Base-by-base conservation (phyloP, 139 green algal genomes). In the Chlorella vulgaris region DNA sequence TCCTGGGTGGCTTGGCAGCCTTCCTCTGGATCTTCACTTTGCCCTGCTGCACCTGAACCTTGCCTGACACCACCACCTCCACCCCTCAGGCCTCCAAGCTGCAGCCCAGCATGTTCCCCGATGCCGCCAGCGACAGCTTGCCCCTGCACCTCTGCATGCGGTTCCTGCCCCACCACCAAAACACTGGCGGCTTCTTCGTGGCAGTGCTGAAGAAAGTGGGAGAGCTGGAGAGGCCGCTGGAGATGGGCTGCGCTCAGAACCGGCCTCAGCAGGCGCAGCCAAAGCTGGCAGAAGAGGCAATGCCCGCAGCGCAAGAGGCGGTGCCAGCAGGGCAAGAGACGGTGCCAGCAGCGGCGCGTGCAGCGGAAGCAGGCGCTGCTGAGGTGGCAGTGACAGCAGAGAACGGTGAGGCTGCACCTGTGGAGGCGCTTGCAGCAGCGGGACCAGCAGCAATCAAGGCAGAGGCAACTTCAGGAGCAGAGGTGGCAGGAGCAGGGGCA, bases 171-270 rank as follows among this genome's bases (percentile, higher is more conserved):
- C 96, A 99, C 90, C 90, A 98, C 75, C 85, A 91, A 50, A 91
- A 99, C 90, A 99, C 96, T 4, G 97, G 97, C 35, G 96, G 97
- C 69, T 99, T 99, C 91, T 99, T 99, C 76, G 91, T 99, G 65
- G 91, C 91, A 10, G 94, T 99, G 40, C 85, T 99, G 38, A 36
- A 93, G 42, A 99, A 99, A 91, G 80, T 93, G 79, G 33, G 66
- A 1, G 73, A 79, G 36, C 51, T 79, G 73, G 51, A 79, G 4
- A 36, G 73, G 2, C 73, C 53, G 0, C 8, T 79, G 7, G 51
- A 50, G 51, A 50, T 35, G 2, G 73, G 67, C 29, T n/a, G n/a
- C 3, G 24, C 35, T 28, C 51, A 24, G 73, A 79, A 35, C 73
- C 50, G 35, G 51, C 51, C 53, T 6, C 51, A 24, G 47, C 71